Percentiles rank a stretch among this genome's conserved stretches.
These are phyloP conservation scores for Cytospora schulzeri DNA, from an alignment of 2,329 filamentous ascomycete species.

Conservation along the genomic window DNA sequence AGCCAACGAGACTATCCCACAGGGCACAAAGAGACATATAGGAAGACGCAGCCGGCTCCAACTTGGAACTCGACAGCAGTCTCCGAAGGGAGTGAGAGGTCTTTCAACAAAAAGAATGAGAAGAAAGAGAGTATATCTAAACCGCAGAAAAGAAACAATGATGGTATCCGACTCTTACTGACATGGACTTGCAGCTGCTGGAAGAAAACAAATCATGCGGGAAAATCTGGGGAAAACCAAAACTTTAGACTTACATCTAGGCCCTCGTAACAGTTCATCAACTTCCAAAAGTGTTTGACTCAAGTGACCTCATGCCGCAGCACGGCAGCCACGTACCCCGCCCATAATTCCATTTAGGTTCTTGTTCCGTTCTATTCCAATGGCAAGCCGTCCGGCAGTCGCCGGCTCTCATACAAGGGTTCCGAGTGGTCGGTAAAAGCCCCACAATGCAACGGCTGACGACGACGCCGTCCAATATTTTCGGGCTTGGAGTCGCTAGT, in stretches of 20 bases:
- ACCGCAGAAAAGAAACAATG: background rate
- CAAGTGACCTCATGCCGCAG: constrained; percentile 1
- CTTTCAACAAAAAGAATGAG: background rate
- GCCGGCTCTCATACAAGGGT: background rate
- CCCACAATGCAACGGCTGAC: background rate
- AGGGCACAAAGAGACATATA: background rate
- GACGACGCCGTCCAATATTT: background rate
- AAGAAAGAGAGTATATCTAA: background rate
- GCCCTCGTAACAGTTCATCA: too few species aligned
- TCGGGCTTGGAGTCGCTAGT: background rate
- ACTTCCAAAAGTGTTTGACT: background rate
- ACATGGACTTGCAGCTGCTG: background rate
- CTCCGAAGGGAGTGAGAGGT: background rate
- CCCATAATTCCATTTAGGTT: background rate
- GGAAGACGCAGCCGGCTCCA: background rate
- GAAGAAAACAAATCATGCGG: background rate
- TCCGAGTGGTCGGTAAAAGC: background rate
- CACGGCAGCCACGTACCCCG: background rate
- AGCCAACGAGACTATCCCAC: background rate
- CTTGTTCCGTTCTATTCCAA: background rate
- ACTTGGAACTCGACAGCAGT: background rate
- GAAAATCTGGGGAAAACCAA: background rate
- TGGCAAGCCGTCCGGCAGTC: background rate
- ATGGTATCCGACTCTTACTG: background rate
- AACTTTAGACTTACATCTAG: background rate